Evolutionary conservation across 768 basidiomycete species (phyloP).

Genomic region (Rhodotorula babjevae): DNA sequence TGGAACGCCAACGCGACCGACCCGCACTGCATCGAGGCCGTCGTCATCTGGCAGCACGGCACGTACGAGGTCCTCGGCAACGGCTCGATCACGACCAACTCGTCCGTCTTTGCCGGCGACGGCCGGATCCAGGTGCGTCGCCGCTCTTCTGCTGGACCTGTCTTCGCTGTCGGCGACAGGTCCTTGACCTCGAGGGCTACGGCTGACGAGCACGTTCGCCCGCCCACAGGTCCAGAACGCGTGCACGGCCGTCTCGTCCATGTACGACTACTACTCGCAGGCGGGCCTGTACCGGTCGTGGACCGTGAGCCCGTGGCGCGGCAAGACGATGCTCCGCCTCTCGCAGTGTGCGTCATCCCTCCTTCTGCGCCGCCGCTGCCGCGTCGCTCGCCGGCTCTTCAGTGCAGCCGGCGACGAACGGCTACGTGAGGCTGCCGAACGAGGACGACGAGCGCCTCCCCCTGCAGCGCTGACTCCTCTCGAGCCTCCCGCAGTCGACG

Average conservation of each 20-base stretch:
- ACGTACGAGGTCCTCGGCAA: constrained; percentile 60
- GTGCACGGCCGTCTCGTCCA: constrained; percentile 76
- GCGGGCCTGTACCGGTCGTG: constrained; percentile 64
- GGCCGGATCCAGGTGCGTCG: constrained; percentile 53
- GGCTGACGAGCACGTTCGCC: too few relatives aligned
- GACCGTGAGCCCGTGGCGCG: constrained; percentile 57
- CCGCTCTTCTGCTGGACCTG: too few relatives aligned
- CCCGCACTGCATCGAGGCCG: constrained; percentile 52
- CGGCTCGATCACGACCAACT: constrained; percentile 69
- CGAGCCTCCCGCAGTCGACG: constrained; percentile 53
- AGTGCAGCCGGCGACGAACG: too few relatives aligned
- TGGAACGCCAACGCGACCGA: constrained; percentile 36
- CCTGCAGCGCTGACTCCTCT: not conserved
- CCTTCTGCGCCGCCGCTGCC: not conserved
- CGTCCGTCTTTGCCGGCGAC: constrained; percentile 59
- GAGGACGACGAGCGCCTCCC: too few relatives aligned
- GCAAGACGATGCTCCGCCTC: constrained; percentile 58
- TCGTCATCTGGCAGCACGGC: constrained; percentile 84
- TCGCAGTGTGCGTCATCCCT: constrained; percentile 2
- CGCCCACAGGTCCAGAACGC: constrained; percentile 64
- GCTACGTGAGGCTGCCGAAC: too few relatives aligned
- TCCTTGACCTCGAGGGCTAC: too few relatives aligned
- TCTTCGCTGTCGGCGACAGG: not conserved
- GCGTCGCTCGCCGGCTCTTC: too few relatives aligned
- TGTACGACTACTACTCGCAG: constrained; percentile 72